Conservation (phyloP, 176 grass and related monocot species). For the Carex littledalei region DNA sequence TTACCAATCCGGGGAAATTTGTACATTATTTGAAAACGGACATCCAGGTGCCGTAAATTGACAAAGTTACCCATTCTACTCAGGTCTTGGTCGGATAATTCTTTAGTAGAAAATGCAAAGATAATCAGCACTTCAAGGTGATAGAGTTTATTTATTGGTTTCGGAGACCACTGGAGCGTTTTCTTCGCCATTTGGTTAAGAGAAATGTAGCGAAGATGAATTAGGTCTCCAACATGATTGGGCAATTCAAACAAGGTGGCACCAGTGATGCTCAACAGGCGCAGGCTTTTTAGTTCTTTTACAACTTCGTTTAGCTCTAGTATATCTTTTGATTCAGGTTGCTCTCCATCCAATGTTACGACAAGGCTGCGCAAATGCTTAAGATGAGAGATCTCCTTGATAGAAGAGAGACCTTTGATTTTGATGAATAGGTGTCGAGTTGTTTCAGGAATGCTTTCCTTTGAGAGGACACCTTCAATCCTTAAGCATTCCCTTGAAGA, state of each 20-base stretch:
- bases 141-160: neutral
- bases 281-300: conserved; percentile 21
- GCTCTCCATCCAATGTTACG: conserved; percentile 2
- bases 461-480: neutral
- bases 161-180: neutral
- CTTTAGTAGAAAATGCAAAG: neutral
- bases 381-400: conserved; percentile 19
- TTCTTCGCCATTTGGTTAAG: neutral
- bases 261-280: neutral
- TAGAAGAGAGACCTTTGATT: neutral
- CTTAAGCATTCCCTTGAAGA: conserved; percentile 20
- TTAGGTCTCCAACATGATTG: conserved; percentile 15
- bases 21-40: neutral
- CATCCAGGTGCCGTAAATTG: conserved; percentile 11
- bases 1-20: conserved; percentile 7
- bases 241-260: conserved; percentile 1
- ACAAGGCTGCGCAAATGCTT: conserved; percentile 27
- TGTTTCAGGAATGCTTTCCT: neutral
- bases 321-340: neutral
- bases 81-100: neutral
- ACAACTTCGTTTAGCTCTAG: conserved; percentile 8
- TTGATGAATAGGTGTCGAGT: conserved; percentile 27
- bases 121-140: conserved; percentile 23
- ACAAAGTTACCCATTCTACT: neutral
- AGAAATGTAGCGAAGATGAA: conserved; percentile 10